Evolutionary conservation across 176 grass and related monocot genomes (phyloP).

Genomic region (Guadua angustifolia): DNA sequence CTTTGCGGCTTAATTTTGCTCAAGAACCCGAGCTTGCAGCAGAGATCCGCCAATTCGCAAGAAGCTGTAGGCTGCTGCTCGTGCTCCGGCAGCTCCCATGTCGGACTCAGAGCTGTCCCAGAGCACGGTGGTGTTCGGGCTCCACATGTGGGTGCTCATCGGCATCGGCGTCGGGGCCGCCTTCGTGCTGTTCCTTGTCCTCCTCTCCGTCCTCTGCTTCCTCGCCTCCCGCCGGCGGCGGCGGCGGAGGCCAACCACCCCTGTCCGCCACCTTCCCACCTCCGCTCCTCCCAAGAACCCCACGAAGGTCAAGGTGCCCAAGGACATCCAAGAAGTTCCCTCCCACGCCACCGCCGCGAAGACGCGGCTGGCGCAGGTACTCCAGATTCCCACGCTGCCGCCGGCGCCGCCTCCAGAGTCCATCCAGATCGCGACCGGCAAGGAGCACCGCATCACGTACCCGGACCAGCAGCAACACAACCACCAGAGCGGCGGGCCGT

Average conservation of each 20-base stretch:
- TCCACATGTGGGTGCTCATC: conserved; percentile 79
- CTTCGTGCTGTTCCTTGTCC: conserved; percentile 72
- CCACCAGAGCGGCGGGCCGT: conserved; percentile 53
- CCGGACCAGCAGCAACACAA: conserved; percentile 53
- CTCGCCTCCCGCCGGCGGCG: conserved; percentile 58
- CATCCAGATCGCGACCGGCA: conserved; percentile 52
- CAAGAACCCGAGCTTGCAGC: neutral
- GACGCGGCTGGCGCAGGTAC: conserved; percentile 45
- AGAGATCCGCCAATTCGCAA: neutral
- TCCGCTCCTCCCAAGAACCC: conserved; percentile 39
- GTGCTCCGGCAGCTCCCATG: conserved; percentile 52
- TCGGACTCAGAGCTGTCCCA: conserved; percentile 71
- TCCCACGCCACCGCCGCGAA: conserved; percentile 26
- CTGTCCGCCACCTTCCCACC: conserved; percentile 41
- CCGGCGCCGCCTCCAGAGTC: conserved; percentile 28
- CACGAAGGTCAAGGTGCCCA: conserved; percentile 43
- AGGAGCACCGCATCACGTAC: conserved; percentile 64
- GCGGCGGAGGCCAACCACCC: neutral
- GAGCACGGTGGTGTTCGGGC: conserved; percentile 79
- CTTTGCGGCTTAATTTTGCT: conserved; percentile 16
- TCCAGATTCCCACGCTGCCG: conserved; percentile 30
- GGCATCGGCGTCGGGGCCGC: conserved; percentile 70
- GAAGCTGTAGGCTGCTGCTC: neutral
- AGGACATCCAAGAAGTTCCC: conserved; percentile 56
- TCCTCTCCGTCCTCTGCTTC: conserved; percentile 70